Evolutionary conservation across 192 early-diverging fungal genomes (phyloP).

Genomic region (Physocladia obscura): DNA sequence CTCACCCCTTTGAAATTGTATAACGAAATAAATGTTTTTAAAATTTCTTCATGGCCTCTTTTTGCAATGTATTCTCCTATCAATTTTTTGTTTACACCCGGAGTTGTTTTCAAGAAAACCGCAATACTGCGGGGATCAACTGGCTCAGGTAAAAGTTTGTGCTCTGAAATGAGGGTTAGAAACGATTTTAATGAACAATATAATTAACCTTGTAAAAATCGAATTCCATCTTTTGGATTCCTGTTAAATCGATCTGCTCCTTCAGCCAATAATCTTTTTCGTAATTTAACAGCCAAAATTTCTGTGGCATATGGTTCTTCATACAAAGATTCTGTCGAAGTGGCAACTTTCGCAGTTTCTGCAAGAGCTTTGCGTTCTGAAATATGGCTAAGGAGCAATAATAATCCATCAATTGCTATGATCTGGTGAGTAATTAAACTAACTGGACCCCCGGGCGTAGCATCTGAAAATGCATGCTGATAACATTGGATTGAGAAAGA

Average conservation of each 20-base stretch:
- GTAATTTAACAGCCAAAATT: slow-evolving; percentile 48
- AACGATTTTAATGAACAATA: neutral
- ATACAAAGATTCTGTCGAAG: slow-evolving; percentile 18
- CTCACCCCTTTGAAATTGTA: slow-evolving; percentile 86
- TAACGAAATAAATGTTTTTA: slow-evolving; percentile 77
- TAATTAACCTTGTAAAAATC: slow-evolving; percentile 66
- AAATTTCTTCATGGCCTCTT: slow-evolving; percentile 78
- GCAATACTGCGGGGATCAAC: slow-evolving; percentile 61
- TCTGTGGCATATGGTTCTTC: slow-evolving; percentile 18
- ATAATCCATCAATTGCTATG: slow-evolving; percentile 71
- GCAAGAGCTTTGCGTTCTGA: slow-evolving; percentile 52
- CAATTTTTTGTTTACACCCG: slow-evolving; percentile 80
- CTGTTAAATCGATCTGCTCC: slow-evolving; percentile 84
- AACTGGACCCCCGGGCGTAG: slow-evolving; percentile 58
- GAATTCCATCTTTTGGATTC: slow-evolving; percentile 81
- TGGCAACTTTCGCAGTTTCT: neutral
- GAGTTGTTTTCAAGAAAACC: slow-evolving; percentile 73
- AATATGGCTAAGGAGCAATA: slow-evolving; percentile 70
- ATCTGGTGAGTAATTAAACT: slow-evolving; percentile 56
- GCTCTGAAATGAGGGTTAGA: slow-evolving; percentile 9
- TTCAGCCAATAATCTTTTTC: slow-evolving; percentile 78
- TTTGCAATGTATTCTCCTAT: slow-evolving; percentile 89
- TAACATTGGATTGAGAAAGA: neutral
- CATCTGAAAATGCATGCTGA: slow-evolving; percentile 70
- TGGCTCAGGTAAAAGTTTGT: slow-evolving; percentile 52